Evolutionary conservation across 805 yeast species (phyloP), one percentile per base, ranked within the genome.

Genomic region (Wickerhamiella nectarea): DNA sequence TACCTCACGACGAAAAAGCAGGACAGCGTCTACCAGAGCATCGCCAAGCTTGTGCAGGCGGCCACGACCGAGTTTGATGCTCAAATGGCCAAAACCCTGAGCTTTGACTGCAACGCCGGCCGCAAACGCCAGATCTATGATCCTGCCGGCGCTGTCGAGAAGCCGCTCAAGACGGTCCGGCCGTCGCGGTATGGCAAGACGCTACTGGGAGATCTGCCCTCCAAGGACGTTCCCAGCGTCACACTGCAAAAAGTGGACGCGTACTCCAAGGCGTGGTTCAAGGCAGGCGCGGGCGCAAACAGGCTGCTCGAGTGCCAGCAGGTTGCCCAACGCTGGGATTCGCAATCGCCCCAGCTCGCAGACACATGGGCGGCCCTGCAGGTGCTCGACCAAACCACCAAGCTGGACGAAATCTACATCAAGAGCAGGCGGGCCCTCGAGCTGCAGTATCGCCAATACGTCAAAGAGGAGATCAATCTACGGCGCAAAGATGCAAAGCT

Each of bases 41-140:
- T 89, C 50, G 95, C 87, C 56, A 85, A 78, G 52, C 72, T 86
- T 0, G 69, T 87, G 47, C 63, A 72, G 2, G 62, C 75, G 17
- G 86, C 94, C 4, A 78, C 93, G 3, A 70, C 70, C 45, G 95
- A 86, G 56, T 91, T 89, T 61, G 95, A 87, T 58, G 63, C 61
- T 36, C 82, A 76, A 57, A 76, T 89, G 47, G 76, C 71, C 52
- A 74, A 76, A 48, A 82, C 79, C 53, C 69, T 91, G 20, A 66
- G 80, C 3, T 68, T 81, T 38, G 95, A 87, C 59, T 91, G 97
- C 96, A 75, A 75, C 46, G 74, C 74, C 39, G 17, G 36, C 20
- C 75, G 84, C 50, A 78, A 84, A 54, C 75, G 76, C 48, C 81
- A 78, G 52, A 71, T 89, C 38, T 74, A 82, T 56, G 78, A 75